Base-by-base conservation (phyloP, 305 asterid genomes). In the Fraxinus sp. region DNA sequence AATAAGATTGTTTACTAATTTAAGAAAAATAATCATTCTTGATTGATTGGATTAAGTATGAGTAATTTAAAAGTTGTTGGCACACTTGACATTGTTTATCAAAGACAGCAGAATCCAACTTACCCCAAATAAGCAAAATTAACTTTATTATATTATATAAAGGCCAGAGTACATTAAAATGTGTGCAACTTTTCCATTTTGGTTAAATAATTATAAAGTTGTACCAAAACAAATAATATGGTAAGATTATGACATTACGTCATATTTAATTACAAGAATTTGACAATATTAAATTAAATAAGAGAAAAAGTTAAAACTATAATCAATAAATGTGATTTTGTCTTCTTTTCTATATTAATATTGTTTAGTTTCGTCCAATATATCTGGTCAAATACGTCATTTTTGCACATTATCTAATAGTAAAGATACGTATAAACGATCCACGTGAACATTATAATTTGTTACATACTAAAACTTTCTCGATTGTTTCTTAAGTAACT, bases 121-220 rank as follows among this genome's bases (percentile, higher is more conserved):
- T 0, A 26, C 75, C 52, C 52, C 59, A 24, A 80, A 16, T 49
- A 43, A 76, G 79, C n/a, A 78, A 41, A 13, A 1, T 79, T 18
- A 6, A 30, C 72, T 33, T 46, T 8, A 37, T 77, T 28, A 28
- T 28, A 28, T 28, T 84, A 75, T 32, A 52, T 35, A 70, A 46
- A 75, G 68, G 59, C 33, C 82, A 76, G 33, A 7, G 84, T 13
- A 28, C 82, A 79, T 59, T 32, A 77, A 7, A 18, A 32, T 14
- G 35, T 20, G 78, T 37, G 2, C 57, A 62, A 14, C 52, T 22
- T 5, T 74, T 4, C 78, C 73, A 49, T 62, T 74, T 46, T 84
- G 74, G 66, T 39, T 73, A 79, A 30, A 16, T 57, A 36, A 75
- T 76, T 33, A 20, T 6, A 13, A 1, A 62, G 13, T 74, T 75